phyloP scores from a whole-genome alignment of 768 basidiomycete species.

The Termitomyces sp. region DNA sequence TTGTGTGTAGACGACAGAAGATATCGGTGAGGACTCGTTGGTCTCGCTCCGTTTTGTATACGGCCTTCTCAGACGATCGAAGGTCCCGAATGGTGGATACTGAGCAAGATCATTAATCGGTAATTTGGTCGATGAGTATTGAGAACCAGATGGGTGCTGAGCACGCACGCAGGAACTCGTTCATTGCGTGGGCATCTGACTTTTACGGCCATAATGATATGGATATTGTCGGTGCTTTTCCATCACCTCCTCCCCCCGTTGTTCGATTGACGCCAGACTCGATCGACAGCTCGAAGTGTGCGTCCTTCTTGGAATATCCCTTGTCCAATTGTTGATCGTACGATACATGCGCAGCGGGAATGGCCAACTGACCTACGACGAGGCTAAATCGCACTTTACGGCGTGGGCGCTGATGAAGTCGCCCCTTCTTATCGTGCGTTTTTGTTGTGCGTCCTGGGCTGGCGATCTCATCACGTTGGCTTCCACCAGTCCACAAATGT shows the following conservation, averaged over 20 bases:
- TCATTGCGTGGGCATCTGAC: slow-evolving; percentile 57
- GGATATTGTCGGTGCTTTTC: slow-evolving; percentile 45
- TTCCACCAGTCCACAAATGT: slow-evolving; percentile 11
- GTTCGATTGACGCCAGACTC: not conserved
- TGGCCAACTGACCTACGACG: slow-evolving; percentile 54
- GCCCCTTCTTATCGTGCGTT: slow-evolving; percentile 40
- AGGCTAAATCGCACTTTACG: slow-evolving; percentile 66
- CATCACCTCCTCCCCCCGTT: not conserved
- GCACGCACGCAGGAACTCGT: slow-evolving; percentile 45
- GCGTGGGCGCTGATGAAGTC: slow-evolving; percentile 68
- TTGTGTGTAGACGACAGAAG: slow-evolving; percentile 41
- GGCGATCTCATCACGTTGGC: too few species aligned
- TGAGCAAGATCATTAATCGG: slow-evolving; percentile 57
- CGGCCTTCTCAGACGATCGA: not conserved
- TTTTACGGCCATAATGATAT: slow-evolving; percentile 67
- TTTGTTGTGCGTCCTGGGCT: too few species aligned
- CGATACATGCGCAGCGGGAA: slow-evolving; percentile 43
- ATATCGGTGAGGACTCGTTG: slow-evolving; percentile 28
- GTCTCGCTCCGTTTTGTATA: not conserved
- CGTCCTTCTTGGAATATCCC: slow-evolving; percentile 9
- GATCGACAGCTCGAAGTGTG: slow-evolving; percentile 49
- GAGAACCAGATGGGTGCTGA: too few species aligned
- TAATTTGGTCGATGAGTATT: slow-evolving; percentile 15
- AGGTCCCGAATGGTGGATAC: slow-evolving; percentile 43
- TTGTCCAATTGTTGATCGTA: too few species aligned